Conservation (phyloP, 805 yeast genomes). For the Kluyveromyces siamensis region DNA sequence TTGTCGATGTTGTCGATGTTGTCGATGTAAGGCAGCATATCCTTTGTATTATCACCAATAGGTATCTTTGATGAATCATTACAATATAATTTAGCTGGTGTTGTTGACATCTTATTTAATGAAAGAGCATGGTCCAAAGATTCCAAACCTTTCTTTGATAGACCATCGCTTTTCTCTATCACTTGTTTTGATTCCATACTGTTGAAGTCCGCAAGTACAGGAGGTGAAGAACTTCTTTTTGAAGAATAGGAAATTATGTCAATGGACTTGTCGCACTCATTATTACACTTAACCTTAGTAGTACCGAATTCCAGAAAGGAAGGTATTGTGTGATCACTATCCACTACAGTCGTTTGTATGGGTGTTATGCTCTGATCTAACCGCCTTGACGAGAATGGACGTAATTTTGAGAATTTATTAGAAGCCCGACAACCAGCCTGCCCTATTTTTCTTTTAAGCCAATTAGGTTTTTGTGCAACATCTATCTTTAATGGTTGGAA, state of each 20-base stretch:
- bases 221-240: background rate
- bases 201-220: background rate
- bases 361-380: background rate
- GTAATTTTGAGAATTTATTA: background rate
- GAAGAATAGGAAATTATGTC: background rate
- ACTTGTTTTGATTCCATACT: background rate
- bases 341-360: background rate
- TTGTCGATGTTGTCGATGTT: too few relatives aligned
- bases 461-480: background rate
- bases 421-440: background rate
- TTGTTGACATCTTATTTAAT: background rate
- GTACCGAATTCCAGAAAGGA: background rate
- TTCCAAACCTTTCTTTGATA: too few relatives aligned
- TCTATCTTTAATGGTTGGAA: background rate
- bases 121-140: too few relatives aligned
- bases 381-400: background rate
- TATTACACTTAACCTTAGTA: too few relatives aligned
- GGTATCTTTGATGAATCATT: background rate
- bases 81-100: background rate
- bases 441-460: background rate
- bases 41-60: background rate
- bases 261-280: background rate
- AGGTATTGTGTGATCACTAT: background rate
- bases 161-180: too few relatives aligned
- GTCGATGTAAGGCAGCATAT: too few relatives aligned